Evolutionary conservation across 2,329 filamentous ascomycete species (phyloP).

Genomic region (Biscogniauxia sp.): DNA sequence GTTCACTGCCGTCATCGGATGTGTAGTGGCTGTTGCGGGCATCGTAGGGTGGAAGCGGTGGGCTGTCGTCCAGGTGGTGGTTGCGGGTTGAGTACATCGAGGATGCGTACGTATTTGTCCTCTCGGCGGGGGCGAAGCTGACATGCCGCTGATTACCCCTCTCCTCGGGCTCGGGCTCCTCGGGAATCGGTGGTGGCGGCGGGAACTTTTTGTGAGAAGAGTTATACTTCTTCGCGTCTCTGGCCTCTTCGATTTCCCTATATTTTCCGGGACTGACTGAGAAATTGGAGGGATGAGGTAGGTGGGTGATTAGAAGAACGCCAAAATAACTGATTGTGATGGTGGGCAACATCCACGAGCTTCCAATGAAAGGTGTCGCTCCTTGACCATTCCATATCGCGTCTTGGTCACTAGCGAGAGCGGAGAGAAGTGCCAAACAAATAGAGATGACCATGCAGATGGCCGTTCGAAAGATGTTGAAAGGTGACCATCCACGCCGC

Average conservation of each 20-base stretch:
- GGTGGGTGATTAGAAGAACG: conserved; percentile 22
- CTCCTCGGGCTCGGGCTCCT: not conserved
- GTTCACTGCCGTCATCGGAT: not conserved
- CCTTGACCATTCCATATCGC: conserved; percentile 5
- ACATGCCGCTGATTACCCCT: not conserved
- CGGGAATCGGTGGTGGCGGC: not conserved
- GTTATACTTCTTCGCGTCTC: not conserved
- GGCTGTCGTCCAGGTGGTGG: not conserved
- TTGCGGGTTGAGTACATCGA: not conserved
- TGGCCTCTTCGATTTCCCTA: conserved; percentile 1
- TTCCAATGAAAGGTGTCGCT: conserved; percentile 20
- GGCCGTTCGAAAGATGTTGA: conserved; percentile 28
- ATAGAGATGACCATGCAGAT: conserved; percentile 23
- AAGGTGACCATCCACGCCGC: conserved; percentile 27
- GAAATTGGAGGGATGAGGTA: conserved; percentile 18
- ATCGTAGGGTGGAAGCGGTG: not conserved
- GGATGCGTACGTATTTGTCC: not conserved
- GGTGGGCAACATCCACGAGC: conserved; percentile 29
- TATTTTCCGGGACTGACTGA: conserved; percentile 12
- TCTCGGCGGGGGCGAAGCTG: not conserved
- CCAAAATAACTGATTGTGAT: conserved; percentile 26
- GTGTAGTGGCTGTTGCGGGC: not conserved
- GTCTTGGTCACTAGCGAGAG: conserved; percentile 15
- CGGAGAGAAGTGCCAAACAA: conserved; percentile 22
- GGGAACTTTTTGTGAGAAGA: not conserved